Percentiles rank a stretch among this genome's conserved stretches.
phyloP scores from a whole-genome alignment of 768 basidiomycete species.

The Podaxis sp. region DNA sequence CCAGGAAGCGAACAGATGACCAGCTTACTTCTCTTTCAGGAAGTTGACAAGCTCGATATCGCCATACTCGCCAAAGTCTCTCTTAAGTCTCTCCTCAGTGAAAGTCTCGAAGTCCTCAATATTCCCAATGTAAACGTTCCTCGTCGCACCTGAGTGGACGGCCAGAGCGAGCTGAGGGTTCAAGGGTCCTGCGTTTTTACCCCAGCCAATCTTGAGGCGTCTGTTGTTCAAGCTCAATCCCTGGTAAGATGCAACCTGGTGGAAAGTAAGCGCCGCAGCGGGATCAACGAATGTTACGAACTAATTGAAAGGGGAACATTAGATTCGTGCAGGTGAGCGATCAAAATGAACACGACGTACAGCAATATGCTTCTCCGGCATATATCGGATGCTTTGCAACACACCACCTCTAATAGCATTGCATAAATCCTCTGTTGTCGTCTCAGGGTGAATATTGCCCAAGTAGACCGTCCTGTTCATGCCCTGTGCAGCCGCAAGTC shows the following conservation, averaged over 20 bases:
- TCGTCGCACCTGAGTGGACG: conserved; percentile 88
- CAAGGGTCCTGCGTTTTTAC: conserved; percentile 89
- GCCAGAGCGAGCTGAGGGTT: conserved; percentile 81
- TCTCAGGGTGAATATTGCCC: conserved; percentile 96
- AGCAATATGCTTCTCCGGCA: conserved; percentile 97
- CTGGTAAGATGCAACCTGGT: conserved; percentile 85
- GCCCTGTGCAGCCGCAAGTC: conserved; percentile 35
- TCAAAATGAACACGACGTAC: conserved; percentile 39
- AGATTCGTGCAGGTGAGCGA: neutral
- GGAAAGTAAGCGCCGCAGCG: conserved; percentile 89
- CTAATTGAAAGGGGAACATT: conserved; percentile 31
- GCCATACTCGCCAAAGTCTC: conserved; percentile 94
- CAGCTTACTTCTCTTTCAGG: conserved; percentile 83
- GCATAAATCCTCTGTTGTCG: conserved; percentile 90
- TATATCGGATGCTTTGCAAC: conserved; percentile 89
- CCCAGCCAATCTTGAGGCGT: conserved; percentile 96
- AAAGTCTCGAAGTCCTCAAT: conserved; percentile 94
- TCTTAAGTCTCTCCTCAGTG: conserved; percentile 82
- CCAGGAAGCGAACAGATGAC: neutral
- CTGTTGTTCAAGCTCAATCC: conserved; percentile 91
- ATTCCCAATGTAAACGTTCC: conserved; percentile 95
- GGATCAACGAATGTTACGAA: conserved; percentile 97
- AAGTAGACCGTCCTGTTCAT: conserved; percentile 94
- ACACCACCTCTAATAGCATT: conserved; percentile 97
- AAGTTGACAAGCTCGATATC: conserved; percentile 98